A percentile compares a stretch with the other conserved stretches of the same genome.
phyloP scores from a whole-genome alignment of 768 basidiomycete genomes.

The Tylopilus balloui region DNA sequence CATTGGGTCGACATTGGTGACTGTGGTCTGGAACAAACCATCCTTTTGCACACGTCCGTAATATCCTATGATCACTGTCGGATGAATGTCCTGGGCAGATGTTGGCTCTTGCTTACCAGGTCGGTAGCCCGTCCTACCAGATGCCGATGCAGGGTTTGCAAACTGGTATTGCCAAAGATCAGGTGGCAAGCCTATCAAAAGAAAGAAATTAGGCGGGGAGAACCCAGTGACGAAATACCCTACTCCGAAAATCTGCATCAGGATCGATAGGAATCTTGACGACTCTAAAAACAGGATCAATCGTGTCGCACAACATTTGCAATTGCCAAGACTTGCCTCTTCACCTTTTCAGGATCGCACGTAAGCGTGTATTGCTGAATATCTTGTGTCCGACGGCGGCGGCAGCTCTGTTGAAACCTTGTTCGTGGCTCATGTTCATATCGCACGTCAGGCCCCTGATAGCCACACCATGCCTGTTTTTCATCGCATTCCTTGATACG shows the following conservation, averaged over 20 bases:
- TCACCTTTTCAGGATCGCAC: conserved; percentile 47
- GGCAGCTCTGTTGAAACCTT: conserved; percentile 44
- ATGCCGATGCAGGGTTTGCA: conserved; percentile 54
- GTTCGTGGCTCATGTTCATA: conserved; percentile 38
- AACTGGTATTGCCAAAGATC: conserved; percentile 57
- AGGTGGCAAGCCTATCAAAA: conserved; percentile 29
- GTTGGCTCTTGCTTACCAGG: conserved; percentile 35
- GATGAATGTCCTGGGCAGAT: background rate
- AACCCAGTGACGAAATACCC: conserved; percentile 5
- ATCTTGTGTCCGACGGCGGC: conserved; percentile 42
- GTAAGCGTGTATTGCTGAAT: conserved; percentile 67
- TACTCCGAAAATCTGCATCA: conserved; percentile 65
- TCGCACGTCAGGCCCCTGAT: conserved; percentile 18
- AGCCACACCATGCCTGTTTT: conserved; percentile 33
- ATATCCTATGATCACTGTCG: conserved; percentile 36
- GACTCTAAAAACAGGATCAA: conserved; percentile 39
- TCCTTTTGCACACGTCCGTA: conserved; percentile 57
- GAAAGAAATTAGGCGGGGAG: background rate
- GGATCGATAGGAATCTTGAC: conserved; percentile 52
- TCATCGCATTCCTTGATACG: conserved; percentile 38
- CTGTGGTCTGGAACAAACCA: conserved; percentile 64
- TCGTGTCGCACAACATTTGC: background rate
- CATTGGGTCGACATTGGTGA: conserved; percentile 74
- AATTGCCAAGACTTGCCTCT: conserved; percentile 43
- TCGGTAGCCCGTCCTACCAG: conserved; percentile 48